Percentiles rank a stretch among this genome's conserved stretches.
Evolutionary conservation across 2,329 filamentous ascomycete genomes (phyloP).

Genomic region (Pseudogymnoascus sp.): DNA sequence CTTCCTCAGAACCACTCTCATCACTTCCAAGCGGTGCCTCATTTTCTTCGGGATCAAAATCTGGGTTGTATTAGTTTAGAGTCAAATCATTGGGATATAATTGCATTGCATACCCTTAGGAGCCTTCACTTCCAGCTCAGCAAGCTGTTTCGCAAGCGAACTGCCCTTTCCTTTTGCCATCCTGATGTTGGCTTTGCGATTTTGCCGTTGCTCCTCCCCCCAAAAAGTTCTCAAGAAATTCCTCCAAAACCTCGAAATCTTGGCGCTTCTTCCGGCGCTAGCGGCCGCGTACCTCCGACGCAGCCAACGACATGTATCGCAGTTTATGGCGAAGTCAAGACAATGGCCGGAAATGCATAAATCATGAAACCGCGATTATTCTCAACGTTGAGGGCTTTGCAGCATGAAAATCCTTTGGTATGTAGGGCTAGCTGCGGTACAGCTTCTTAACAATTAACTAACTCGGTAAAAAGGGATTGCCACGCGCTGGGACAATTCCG

Average conservation of each 20-base stretch:
- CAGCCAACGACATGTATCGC: not conserved
- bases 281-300: constrained; percentile 19
- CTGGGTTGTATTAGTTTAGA: constrained; percentile 19
- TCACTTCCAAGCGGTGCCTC: constrained; percentile 21
- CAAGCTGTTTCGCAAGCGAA: constrained; percentile 50
- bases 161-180: constrained; percentile 47
- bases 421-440: constrained; percentile 20
- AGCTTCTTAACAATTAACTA: not conserved
- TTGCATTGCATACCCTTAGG: constrained; percentile 45
- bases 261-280: constrained; percentile 7
- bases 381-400: constrained; percentile 46
- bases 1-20: constrained; percentile 43
- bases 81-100: not conserved
- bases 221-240: constrained; percentile 11
- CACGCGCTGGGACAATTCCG: constrained; percentile 66
- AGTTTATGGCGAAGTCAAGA: not conserved
- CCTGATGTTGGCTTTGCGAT: constrained; percentile 19
- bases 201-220: not conserved
- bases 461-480: constrained; percentile 60
- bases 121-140: constrained; percentile 53
- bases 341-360: not conserved
- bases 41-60: constrained; percentile 35
- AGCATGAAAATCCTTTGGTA: constrained; percentile 87
- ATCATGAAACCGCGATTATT: constrained; percentile 40
- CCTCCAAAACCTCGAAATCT: constrained; percentile 8